A percentile compares a stretch with the other conserved stretches of the same genome.
phyloP scores from a whole-genome alignment of 345 rosid species.

The Populus nigra region DNA sequence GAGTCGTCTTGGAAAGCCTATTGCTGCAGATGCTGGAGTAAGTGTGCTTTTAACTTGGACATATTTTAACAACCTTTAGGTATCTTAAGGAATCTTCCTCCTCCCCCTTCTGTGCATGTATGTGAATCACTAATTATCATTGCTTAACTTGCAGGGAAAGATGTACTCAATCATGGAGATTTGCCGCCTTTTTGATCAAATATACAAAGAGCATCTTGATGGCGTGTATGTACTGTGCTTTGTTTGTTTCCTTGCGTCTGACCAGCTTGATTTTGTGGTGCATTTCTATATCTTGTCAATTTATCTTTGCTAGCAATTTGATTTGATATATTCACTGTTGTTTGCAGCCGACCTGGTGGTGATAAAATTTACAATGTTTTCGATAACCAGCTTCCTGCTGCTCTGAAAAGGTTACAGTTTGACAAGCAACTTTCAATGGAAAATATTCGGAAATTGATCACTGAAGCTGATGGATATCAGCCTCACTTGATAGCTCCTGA shows the following conservation, averaged over 20 bases:
- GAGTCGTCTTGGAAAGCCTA: slow-evolving; percentile 95
- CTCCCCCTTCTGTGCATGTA: background rate
- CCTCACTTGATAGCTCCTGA: slow-evolving; percentile 99
- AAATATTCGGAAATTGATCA: slow-evolving; percentile 87
- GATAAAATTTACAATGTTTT: slow-evolving; percentile 90
- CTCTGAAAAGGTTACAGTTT: slow-evolving; percentile 94
- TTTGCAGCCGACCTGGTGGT: slow-evolving; percentile 91
- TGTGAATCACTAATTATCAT: slow-evolving; percentile 16
- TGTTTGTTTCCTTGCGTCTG: slow-evolving; percentile 1
- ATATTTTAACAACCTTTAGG: slow-evolving; percentile 9
- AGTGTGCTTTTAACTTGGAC: slow-evolving; percentile 20
- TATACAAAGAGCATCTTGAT: slow-evolving; percentile 93
- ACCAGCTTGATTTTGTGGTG: background rate
- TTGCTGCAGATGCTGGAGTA: slow-evolving; percentile 98
- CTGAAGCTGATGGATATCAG: slow-evolving; percentile 99
- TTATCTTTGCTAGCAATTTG: background rate
- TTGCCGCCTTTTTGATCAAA: slow-evolving; percentile 91
- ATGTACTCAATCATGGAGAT: slow-evolving; percentile 96
- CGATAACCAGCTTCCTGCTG: slow-evolving; percentile 98
- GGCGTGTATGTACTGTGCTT: slow-evolving; percentile 64
- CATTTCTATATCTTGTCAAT: background rate
- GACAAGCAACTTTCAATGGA: slow-evolving; percentile 99
- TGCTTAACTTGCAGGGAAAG: slow-evolving; percentile 71
- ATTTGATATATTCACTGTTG: slow-evolving; percentile 9
- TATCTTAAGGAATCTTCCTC: background rate